phyloP scores from a whole-genome alignment of 495 filamentous ascomycete species.

The Aspergillus heteromorphus region DNA sequence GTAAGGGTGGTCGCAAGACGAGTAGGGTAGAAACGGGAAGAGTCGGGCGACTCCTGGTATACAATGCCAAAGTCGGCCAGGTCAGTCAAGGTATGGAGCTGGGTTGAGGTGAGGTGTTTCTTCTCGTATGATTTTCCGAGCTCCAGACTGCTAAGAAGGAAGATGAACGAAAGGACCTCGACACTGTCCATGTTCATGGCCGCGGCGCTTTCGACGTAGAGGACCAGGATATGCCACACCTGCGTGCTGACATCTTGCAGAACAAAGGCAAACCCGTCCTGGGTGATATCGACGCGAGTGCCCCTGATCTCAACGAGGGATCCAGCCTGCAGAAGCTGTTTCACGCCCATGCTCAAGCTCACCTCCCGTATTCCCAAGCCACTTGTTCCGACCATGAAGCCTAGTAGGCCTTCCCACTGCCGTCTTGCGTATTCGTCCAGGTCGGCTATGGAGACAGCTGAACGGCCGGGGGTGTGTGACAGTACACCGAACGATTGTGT shows the following conservation, averaged over 20 bases:
- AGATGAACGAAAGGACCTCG: constrained; percentile 91
- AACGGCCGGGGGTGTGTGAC: constrained; percentile 52
- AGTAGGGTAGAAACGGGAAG: constrained; percentile 82
- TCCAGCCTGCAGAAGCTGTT: constrained; percentile 70
- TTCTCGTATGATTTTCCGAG: constrained; percentile 86
- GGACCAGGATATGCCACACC: constrained; percentile 89
- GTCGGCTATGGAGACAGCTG: constrained; percentile 55
- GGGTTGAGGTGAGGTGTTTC: constrained; percentile 67
- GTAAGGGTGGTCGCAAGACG: constrained; percentile 92
- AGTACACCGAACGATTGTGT: constrained; percentile 88
- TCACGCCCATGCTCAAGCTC: constrained; percentile 72
- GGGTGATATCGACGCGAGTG: constrained; percentile 65
- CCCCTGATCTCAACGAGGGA: constrained; percentile 67
- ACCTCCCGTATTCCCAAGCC: constrained; percentile 46
- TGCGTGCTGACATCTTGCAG: constrained; percentile 93
- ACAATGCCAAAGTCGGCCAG: constrained; percentile 89
- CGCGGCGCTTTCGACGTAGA: constrained; percentile 86
- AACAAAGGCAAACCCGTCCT: constrained; percentile 88
- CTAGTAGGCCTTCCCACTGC: constrained; percentile 93
- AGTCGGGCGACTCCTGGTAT: constrained; percentile 57
- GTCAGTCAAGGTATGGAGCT: constrained; percentile 79
- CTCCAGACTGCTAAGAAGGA: constrained; percentile 89
- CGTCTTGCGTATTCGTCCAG: constrained; percentile 81
- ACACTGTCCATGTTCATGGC: constrained; percentile 75
- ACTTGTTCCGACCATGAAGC: constrained; percentile 82